phyloP scores from a whole-genome alignment of 345 rosid species.

The Brassica rapa region DNA sequence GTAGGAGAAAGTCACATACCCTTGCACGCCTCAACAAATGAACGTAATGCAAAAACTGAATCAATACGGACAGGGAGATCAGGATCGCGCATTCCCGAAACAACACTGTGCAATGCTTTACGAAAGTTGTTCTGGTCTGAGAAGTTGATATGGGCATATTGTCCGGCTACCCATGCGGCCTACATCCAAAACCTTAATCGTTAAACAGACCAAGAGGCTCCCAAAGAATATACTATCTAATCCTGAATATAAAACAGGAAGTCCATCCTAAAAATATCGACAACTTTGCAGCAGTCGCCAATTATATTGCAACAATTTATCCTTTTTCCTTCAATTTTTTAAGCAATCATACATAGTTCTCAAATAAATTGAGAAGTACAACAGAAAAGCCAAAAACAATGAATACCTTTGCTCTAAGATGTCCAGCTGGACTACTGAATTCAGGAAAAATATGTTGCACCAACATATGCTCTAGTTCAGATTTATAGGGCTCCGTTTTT shows the following conservation, averaged over 20 bases:
- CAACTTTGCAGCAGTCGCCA: background rate
- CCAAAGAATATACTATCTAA: background rate
- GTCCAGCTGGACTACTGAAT: constrained; percentile 2
- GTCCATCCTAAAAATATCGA: background rate
- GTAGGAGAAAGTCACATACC: background rate
- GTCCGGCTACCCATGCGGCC: constrained; percentile 3
- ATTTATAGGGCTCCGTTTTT: background rate
- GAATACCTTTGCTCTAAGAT: background rate
- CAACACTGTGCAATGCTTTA: background rate
- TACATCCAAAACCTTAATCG: background rate
- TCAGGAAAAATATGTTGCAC: constrained; percentile 1
- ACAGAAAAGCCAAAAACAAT: background rate
- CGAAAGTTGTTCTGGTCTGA: background rate
- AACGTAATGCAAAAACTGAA: constrained; percentile 1
- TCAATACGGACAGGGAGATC: constrained; percentile 1
- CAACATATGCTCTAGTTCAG: background rate
- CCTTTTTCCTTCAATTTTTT: background rate
- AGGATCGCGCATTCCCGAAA: background rate
- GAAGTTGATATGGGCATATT: background rate
- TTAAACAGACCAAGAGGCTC: background rate
- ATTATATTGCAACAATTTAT: background rate
- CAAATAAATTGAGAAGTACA: background rate
- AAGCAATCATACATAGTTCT: background rate
- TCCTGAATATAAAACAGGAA: background rate
- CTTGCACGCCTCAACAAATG: background rate